A percentile compares a stretch with the other conserved stretches of the same genome.
Evolutionary conservation across 2,329 filamentous ascomycete species (phyloP).

Genomic region (Exophiala xenobiotica): DNA sequence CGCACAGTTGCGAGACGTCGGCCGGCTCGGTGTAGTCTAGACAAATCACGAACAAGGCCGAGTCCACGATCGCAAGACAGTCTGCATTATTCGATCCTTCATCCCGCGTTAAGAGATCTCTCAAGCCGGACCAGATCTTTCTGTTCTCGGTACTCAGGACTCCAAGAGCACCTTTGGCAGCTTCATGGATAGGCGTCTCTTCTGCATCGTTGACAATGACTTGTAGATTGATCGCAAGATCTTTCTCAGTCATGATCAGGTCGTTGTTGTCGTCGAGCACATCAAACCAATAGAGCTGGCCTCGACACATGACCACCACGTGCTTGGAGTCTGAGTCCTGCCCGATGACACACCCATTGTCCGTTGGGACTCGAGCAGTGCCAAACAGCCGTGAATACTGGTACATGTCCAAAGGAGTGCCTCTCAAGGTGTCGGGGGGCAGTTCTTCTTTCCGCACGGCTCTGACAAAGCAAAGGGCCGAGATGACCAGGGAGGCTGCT

Average conservation of each 20-base stretch:
- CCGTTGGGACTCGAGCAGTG: slow-evolving; percentile 88
- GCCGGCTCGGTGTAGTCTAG: slow-evolving; percentile 87
- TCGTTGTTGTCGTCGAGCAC: slow-evolving; percentile 92
- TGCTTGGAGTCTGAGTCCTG: slow-evolving; percentile 93
- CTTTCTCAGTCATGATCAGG: slow-evolving; percentile 94
- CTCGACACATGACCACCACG: slow-evolving; percentile 86
- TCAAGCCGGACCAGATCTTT: slow-evolving; percentile 89
- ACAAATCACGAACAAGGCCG: slow-evolving; percentile 86
- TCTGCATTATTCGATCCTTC: slow-evolving; percentile 92
- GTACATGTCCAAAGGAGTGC: slow-evolving; percentile 92
- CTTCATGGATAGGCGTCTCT: slow-evolving; percentile 86
- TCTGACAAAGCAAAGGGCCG: slow-evolving; percentile 85
- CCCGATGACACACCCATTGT: slow-evolving; percentile 91
- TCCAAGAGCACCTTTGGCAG: slow-evolving; percentile 89
- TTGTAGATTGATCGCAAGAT: slow-evolving; percentile 85
- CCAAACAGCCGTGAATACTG: slow-evolving; percentile 95
- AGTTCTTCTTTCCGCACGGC: slow-evolving; percentile 92
- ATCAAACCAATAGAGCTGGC: slow-evolving; percentile 99
- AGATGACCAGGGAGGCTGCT: slow-evolving; percentile 86
- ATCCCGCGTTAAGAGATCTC: slow-evolving; percentile 83
- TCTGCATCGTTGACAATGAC: slow-evolving; percentile 89
- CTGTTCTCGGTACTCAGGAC: slow-evolving; percentile 95
- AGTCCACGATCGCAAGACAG: slow-evolving; percentile 92
- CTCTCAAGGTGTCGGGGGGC: slow-evolving; percentile 80
- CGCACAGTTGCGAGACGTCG: slow-evolving; percentile 80